Evolutionary conservation across 139 green algal genomes (phyloP).

Genomic region (Chlorella sp.): DNA sequence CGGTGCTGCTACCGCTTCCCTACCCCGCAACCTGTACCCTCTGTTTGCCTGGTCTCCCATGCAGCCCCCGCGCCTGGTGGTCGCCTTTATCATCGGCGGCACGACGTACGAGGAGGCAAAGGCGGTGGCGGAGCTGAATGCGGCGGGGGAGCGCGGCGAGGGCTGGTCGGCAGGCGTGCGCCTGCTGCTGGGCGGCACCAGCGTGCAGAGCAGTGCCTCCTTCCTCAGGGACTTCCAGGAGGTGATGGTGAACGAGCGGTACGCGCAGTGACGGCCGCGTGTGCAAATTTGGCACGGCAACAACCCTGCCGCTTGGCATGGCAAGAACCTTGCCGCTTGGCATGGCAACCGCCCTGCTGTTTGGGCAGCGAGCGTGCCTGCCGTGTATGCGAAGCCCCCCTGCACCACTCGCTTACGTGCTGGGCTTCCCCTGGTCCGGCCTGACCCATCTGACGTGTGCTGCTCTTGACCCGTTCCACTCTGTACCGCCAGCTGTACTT

Average conservation of each 20-base stretch:
- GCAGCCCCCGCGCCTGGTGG: conserved; percentile 72
- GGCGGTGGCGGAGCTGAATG: conserved; percentile 83
- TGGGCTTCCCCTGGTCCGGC: too few species aligned
- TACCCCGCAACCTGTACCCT: background rate
- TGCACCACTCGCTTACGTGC: too few species aligned
- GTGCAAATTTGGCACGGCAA: too few species aligned
- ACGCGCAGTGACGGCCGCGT: background rate
- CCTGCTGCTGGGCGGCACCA: conserved; percentile 88
- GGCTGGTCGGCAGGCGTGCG: conserved; percentile 55
- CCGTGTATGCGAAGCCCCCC: too few species aligned
- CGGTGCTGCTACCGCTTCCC: too few species aligned
- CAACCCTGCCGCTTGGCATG: too few species aligned
- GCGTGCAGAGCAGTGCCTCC: conserved; percentile 72
- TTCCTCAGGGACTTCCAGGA: conserved; percentile 69
- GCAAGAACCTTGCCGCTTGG: too few species aligned
- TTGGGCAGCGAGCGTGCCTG: too few species aligned
- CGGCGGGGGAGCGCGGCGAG: conserved; percentile 44
- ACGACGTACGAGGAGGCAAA: conserved; percentile 95
- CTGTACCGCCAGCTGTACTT: background rate
- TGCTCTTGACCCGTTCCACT: background rate
- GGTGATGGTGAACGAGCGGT: conserved; percentile 44
- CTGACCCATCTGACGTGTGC: background rate
- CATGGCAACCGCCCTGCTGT: too few species aligned
- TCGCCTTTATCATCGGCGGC: conserved; percentile 96
- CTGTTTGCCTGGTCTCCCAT: background rate